Conservation (phyloP, 345 rosid species). For the Mangifera indica region DNA sequence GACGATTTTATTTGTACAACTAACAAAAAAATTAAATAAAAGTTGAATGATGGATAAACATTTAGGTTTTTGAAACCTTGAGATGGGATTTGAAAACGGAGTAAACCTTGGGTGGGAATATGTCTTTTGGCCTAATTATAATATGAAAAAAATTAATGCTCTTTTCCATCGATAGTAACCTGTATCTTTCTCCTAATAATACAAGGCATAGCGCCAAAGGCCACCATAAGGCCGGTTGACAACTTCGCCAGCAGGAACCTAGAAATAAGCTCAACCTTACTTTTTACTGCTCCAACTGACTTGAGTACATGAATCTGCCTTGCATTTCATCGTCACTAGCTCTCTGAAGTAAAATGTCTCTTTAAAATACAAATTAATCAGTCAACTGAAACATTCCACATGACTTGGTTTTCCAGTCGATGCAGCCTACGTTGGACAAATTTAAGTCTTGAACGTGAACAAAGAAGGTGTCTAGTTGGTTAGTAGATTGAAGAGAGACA, state of each 20-base stretch:
- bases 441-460: neutral
- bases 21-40: too few relatives aligned
- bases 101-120: too few relatives aligned
- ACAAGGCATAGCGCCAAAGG: neutral
- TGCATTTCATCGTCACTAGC: neutral
- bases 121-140: too few relatives aligned
- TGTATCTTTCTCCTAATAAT: neutral
- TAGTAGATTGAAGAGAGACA: slow-evolving; percentile 3
- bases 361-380: neutral
- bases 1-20: too few relatives aligned
- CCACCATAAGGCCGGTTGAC: neutral
- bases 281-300: neutral
- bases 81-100: too few relatives aligned
- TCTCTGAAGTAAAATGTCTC: neutral
- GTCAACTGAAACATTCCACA: slow-evolving; percentile 27
- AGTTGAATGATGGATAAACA: too few relatives aligned
- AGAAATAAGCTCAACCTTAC: neutral
- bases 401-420: slow-evolving; percentile 7
- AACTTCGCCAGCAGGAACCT: neutral
- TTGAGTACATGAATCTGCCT: neutral
- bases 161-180: neutral
- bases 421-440: neutral
- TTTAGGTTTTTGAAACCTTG: too few relatives aligned
- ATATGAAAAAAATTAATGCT: neutral
- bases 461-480: neutral